A percentile compares a stretch with the other conserved stretches of the same genome.
Conservation (phyloP, 176 grass and related monocot species). For the Elymus sibiricus region DNA sequence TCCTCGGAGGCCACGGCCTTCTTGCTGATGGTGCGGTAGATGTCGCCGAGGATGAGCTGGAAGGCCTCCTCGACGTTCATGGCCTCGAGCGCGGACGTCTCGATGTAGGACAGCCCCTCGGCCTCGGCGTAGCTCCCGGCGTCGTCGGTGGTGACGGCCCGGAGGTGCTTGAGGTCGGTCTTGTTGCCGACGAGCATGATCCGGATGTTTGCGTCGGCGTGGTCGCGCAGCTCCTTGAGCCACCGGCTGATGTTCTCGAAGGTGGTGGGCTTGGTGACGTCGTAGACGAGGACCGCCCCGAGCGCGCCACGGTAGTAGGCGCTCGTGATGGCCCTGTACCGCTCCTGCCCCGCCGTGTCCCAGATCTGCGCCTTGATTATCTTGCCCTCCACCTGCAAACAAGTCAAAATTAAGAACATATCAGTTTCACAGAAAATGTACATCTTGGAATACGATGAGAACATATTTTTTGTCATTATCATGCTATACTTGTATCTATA, state of each 20-base stretch:
- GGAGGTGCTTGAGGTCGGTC: conserved; percentile 74
- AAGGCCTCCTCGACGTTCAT: conserved; percentile 85
- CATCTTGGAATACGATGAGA: neutral
- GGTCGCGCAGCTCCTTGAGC: conserved; percentile 88
- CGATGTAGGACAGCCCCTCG: conserved; percentile 76
- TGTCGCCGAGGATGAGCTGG: conserved; percentile 78
- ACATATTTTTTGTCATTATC: neutral
- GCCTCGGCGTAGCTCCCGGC: conserved; percentile 54
- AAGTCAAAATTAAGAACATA: neutral
- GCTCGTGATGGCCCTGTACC: conserved; percentile 82
- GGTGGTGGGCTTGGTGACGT: conserved; percentile 83
- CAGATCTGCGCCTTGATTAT: conserved; percentile 95
- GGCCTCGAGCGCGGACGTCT: conserved; percentile 78
- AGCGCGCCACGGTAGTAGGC: conserved; percentile 93
- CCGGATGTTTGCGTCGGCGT: conserved; percentile 71
- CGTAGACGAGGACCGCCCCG: conserved; percentile 75
- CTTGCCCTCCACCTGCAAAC: conserved; percentile 70
- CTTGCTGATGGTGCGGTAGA: conserved; percentile 79
- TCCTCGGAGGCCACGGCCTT: conserved; percentile 57
- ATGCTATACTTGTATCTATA: neutral
- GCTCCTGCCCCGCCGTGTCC: conserved; percentile 85
- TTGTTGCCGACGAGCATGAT: conserved; percentile 96
- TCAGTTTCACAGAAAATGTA: neutral
- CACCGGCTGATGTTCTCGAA: conserved; percentile 84
- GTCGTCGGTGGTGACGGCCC: conserved; percentile 52